Base-by-base conservation (phyloP, 768 basidiomycete species). In the Zangia roseola region DNA sequence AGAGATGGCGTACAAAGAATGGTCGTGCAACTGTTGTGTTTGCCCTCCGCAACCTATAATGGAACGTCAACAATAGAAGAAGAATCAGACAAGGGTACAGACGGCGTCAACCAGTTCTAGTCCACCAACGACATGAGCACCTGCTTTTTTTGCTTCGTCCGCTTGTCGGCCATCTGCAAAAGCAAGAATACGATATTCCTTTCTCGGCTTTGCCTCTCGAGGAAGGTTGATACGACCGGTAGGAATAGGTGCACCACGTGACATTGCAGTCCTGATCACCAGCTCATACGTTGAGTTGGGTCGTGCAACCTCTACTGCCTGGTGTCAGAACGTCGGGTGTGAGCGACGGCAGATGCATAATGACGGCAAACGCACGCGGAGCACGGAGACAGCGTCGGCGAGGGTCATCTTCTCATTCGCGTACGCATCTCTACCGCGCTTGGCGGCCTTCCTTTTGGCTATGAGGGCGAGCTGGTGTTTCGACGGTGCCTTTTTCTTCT, bases 61-160 rank as follows among this genome's bases (percentile, higher is more conserved):
- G 6, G 10, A 34, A 25, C 21, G 9, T 45, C 39, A 49, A 47
- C 39, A 33, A 26, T 16, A 47, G 23, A 28, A 55, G 35, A 23
- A 10, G 12, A 24, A 12, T 43, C 10, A 47, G 36, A 45, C 5
- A 39, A 39, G 12, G 14, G 39, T n/a, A 77, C 87, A 20, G 60
- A 93, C 92, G 47, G 83, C 83, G n/a, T 91, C 87, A 46, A 92
- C 81, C 6, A 99, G 74, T 60, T 98, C 97, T 37, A 80, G 75
- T 24, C 94, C 95, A 39, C 97, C 97, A 14, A 97, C 91, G 52
- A 88, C 80, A 51, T 92, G 82, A 2, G 94, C 97, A 6, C 97
- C 97, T 5, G 91, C 91, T 36, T 76, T 80, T 68, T 79, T 84
- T 0, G 97, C 97, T 23, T 88, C 84, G 17, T 91, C 88, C 16